Base-by-base conservation (phyloP, 495 filamentous ascomycete species). In the Aspergillus baeticus region DNA sequence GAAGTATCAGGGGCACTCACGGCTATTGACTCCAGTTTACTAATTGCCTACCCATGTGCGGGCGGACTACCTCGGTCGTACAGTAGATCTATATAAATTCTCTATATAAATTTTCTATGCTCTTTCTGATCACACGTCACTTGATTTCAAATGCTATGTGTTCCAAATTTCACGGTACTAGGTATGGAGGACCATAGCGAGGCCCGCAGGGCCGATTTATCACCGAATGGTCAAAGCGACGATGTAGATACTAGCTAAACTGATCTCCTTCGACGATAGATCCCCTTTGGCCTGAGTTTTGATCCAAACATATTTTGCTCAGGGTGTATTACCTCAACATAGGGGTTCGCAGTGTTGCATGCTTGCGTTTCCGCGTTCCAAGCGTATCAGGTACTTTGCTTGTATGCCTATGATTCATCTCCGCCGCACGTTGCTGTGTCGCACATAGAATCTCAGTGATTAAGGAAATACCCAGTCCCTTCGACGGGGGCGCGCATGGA, bases 31-130 rank as follows among this genome's bases (percentile, higher is more conserved):
- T 4, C 26, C 26, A 3, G 26, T 29, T 29, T 29, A 29, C 26
- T 3, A 29, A 29, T 29, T 54, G n/a, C 20, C 31, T 15, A 20
- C n/a, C 46, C 55, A 52, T 48, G 53, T 41, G 44, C 35, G 29
- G 34, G 6, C 6, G 21, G 21, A 42, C n/a, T 55, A 31, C 54
- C 46, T 57, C 54, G 54, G 45, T 17, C 23, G 23, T n/a, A 37
- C 45, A 14, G 35, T 44, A 36, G 11, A 8, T 45, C 22, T 45
- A 37, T 53, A 33, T 34, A 35, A 17, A 18, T n/a, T 13, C 15
- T 31, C 13, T 23, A 49, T 20, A n/a, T n/a, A n/a, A n/a, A n/a
- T n/a, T n/a, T 15, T 7, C 46, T 36, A 10, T 21, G 14, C 34
- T 36, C 2, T 22, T 49, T 36, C 13, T 49, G 42, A 45, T 5